Evolutionary conservation across 768 basidiomycete genomes (phyloP), one percentile per base, ranked within the genome.

Genomic region (Trametes cingulata): DNA sequence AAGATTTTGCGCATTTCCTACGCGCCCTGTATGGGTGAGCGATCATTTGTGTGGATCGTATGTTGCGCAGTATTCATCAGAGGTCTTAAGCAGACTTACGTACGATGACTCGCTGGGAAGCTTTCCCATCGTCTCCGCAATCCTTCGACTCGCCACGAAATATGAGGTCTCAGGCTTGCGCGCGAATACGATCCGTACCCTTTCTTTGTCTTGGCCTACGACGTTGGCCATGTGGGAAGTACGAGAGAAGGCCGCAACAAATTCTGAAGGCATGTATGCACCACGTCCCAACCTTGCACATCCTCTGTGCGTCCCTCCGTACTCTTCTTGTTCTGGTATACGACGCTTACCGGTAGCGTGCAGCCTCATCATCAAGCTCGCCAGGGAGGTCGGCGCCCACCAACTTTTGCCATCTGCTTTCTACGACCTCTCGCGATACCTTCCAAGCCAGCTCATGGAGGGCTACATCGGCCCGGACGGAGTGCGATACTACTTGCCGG

Each of bases 381-480:
- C 87, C 20, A 79, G 83, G 58, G 80, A 82, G 56, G 79, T 81
- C 25, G 73, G 82, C 41, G 78, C 84, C 0, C 75, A 75, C 0
- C 80, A 84, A 64, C 80, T 91, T 35, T 76, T 91, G 3, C 88
- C 89, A 5, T 81, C 90, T 27, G 89, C 89, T 6, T 89, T 90
- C 73, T 92, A 92, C 71, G 90, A 91, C 70, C 80, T 92, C 41
- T 90, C 86, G 20, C 86, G 90, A 40, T 83, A 75, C 65, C 74
- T 81, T 29, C 84, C 87, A 1, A 89, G 85, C 66, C 82, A 84
- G 49, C 82, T 84, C 35, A 81, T 82, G 27, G 71, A 76, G 6
- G 88, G 86, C 6, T 76, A 80, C 69, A 76, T 72, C 55, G 78
- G 72, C 62, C 58, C 71, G 50, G 72, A 70, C 52, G 72, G 65